Evolutionary conservation across 192 early-diverging fungal genomes (phyloP).

Genomic region (Gryganskiella cystojenkinii): DNA sequence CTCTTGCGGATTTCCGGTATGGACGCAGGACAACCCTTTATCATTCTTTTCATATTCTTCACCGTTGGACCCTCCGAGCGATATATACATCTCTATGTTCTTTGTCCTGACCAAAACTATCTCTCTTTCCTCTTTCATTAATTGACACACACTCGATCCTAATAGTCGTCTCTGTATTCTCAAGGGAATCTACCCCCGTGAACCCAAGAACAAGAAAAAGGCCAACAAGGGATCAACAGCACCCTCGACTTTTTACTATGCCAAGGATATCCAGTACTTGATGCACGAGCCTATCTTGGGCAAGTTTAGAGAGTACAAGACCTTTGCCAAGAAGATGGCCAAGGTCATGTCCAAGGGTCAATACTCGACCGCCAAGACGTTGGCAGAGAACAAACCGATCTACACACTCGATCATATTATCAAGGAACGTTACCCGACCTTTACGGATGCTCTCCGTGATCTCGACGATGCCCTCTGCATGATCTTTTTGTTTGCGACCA

Average conservation of each 20-base stretch:
- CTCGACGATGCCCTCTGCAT: slow-evolving; percentile 98
- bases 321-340: slow-evolving; percentile 87
- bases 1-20: slow-evolving; percentile 92
- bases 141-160: no score
- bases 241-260: slow-evolving; percentile 90
- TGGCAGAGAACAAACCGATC: slow-evolving; percentile 82
- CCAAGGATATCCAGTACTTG: slow-evolving; percentile 96
- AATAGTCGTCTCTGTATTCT: slow-evolving; percentile 94
- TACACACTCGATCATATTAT: slow-evolving; percentile 95
- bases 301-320: slow-evolving; percentile 94
- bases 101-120: background rate
- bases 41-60: no score
- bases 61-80: background rate
- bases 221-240: slow-evolving; percentile 90
- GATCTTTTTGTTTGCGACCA: slow-evolving; percentile 92
- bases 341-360: slow-evolving; percentile 89
- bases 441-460: slow-evolving; percentile 92
- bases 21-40: slow-evolving; percentile 8
- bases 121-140: background rate
- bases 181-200: slow-evolving; percentile 98
- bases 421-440: slow-evolving; percentile 95
- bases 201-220: slow-evolving; percentile 94
- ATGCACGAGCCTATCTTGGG: slow-evolving; percentile 92
- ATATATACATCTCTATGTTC: background rate
- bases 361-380: slow-evolving; percentile 75